These are phyloP conservation scores for Staphylotrichum tortipilum DNA, from an alignment of 495 filamentous ascomycete species.

Conservation along the genomic window DNA sequence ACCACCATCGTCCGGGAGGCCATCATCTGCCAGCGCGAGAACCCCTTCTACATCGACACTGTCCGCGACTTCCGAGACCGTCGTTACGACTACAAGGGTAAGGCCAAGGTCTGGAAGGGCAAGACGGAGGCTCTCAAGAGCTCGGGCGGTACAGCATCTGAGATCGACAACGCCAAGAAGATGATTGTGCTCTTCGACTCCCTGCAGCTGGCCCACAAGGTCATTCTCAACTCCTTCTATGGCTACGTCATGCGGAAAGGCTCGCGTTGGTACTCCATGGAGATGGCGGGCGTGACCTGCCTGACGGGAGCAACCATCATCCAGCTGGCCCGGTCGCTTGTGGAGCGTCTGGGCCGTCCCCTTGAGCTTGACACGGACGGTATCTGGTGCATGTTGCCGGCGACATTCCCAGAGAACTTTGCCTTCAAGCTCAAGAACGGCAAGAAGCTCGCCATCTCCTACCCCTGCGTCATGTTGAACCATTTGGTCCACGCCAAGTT, in stretches of 20 bases:
- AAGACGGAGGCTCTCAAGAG: conserved; percentile 82
- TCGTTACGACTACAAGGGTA: conserved; percentile 94
- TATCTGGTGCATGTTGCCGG: conserved; percentile 99
- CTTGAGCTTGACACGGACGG: conserved; percentile 98
- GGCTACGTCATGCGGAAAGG: conserved; percentile 99
- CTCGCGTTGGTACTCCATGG: conserved; percentile 98
- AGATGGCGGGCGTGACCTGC: conserved; percentile 99
- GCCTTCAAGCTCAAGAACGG: conserved; percentile 88
- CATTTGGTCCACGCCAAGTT: conserved; percentile 92
- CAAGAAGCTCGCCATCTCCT: conserved; percentile 91
- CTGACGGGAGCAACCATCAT: conserved; percentile 95
- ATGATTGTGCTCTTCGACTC: conserved; percentile 98
- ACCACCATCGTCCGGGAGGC: conserved; percentile 90
- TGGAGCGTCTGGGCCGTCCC: conserved; percentile 87
- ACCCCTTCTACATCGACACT: conserved; percentile 97
- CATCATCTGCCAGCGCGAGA: conserved; percentile 97
- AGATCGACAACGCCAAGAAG: conserved; percentile 93
- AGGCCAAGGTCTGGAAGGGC: conserved; percentile 97
- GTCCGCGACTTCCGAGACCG: conserved; percentile 93
- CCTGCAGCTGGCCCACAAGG: conserved; percentile 92
- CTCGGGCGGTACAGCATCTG: conserved; percentile 62
- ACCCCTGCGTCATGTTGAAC: conserved; percentile 99
- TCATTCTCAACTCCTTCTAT: conserved; percentile 98
- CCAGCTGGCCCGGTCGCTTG: conserved; percentile 88
- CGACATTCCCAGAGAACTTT: conserved; percentile 95